A percentile compares a stretch with the other conserved stretches of the same genome.
phyloP scores from a whole-genome alignment of 306 rosid genomes.

The Argentina anserina region DNA sequence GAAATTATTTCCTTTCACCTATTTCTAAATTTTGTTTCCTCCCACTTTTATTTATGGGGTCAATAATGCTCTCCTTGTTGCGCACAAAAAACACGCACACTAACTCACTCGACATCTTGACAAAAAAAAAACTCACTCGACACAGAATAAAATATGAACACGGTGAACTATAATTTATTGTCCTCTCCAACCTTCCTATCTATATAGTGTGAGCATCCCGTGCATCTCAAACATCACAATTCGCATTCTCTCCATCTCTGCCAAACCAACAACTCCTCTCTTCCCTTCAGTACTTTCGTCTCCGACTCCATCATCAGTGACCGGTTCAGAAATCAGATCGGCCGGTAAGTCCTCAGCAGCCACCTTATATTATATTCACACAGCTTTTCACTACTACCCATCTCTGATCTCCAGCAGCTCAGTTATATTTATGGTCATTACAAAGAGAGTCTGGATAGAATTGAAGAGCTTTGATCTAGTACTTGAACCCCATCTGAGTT shows the following conservation, averaged over 20 bases:
- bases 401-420: background rate
- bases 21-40: background rate
- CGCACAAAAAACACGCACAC: background rate
- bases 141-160: background rate
- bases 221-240: background rate
- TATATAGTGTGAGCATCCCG: background rate
- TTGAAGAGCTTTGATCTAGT: background rate
- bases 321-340: background rate
- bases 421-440: background rate
- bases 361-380: background rate
- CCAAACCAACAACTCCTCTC: background rate
- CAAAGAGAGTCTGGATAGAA: background rate
- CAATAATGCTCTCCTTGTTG: background rate
- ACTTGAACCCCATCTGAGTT: background rate
- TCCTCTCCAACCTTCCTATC: background rate
- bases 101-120: too few relatives aligned
- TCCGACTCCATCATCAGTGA: background rate
- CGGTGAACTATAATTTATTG: background rate
- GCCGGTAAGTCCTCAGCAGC: background rate
- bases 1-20: background rate
- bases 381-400: background rate
- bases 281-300: background rate
- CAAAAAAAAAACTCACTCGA: background rate
- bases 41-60: background rate
- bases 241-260: background rate